A percentile compares a stretch with the other conserved stretches of the same genome.
These are phyloP conservation scores for Paraurostyla sp. DNA, from an alignment of 73 alveolate species.

Conservation along the genomic window DNA sequence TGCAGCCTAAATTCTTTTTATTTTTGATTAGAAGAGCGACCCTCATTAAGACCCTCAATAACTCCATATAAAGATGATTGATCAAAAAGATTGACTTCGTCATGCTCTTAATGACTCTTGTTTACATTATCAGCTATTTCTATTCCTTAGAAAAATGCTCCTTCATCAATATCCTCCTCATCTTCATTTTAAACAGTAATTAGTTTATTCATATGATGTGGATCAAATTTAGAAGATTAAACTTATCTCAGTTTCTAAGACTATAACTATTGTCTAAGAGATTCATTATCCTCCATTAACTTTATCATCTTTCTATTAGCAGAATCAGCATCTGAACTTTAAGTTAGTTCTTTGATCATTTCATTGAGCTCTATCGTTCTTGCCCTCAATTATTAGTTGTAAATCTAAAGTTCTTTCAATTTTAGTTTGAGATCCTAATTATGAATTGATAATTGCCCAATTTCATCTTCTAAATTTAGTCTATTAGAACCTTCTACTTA, in stretches of 20 bases:
- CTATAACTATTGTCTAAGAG: background rate
- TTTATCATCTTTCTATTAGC: constrained; percentile 20
- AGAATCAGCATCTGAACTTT: background rate
- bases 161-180: constrained; percentile 22
- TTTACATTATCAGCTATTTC: constrained; percentile 36
- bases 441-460: background rate
- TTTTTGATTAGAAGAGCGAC: background rate
- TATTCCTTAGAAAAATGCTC: constrained; percentile 35
- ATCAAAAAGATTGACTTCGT: constrained; percentile 7
- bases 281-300: constrained; percentile 43
- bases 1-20: background rate
- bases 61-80: constrained; percentile 21
- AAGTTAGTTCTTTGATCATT: background rate
- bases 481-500: background rate
- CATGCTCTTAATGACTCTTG: background rate
- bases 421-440: background rate
- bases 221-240: too few species aligned
- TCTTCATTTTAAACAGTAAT: constrained; percentile 4
- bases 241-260: background rate
- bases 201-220: background rate
- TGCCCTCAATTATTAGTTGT: background rate
- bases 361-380: constrained; percentile 48
- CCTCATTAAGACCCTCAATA: constrained; percentile 19
- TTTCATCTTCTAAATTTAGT: constrained; percentile 14
- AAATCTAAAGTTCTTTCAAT: background rate